Conservation (phyloP, 2,329 filamentous ascomycete species). For the Fusarium duplospermum region DNA sequence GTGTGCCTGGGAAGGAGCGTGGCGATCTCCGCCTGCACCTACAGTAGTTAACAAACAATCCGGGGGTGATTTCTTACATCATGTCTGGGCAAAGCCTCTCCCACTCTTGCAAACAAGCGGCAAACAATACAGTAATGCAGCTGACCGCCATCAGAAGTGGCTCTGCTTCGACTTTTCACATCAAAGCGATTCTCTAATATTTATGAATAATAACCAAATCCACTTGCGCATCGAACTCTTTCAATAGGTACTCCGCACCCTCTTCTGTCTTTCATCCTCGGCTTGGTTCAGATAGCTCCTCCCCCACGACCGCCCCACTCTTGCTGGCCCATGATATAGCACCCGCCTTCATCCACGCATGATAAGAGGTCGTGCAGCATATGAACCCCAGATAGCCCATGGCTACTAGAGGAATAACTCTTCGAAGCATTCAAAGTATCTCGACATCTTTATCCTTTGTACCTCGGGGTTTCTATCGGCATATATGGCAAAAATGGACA, state of each 20-base stretch:
- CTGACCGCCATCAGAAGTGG: conserved; percentile 22
- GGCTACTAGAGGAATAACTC: background rate
- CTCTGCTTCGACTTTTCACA: background rate
- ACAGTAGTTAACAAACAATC: conserved; percentile 25
- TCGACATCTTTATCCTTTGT: background rate
- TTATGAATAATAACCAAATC: background rate
- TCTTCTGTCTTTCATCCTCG: conserved; percentile 18
- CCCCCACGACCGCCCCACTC: conserved; percentile 22
- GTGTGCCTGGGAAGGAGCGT: conserved; percentile 38
- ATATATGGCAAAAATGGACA: conserved; percentile 7
- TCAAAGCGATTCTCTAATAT: background rate
- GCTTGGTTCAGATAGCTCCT: conserved; percentile 20
- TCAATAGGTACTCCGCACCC: background rate
- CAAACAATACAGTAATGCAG: conserved; percentile 26
- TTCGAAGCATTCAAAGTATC: background rate
- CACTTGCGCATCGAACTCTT: background rate
- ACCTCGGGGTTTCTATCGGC: background rate
- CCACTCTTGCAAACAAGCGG: conserved; percentile 17
- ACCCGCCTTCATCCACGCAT: conserved; percentile 18
- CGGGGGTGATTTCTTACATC: conserved; percentile 9
- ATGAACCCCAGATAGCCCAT: conserved; percentile 6
- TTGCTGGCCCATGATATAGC: conserved; percentile 25
- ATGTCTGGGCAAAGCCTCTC: conserved; percentile 9
- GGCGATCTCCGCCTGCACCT: conserved; percentile 49
- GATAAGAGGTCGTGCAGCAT: conserved; percentile 24